Conservation (phyloP, 495 filamentous ascomycete species). For the Penicillium odoratum region DNA sequence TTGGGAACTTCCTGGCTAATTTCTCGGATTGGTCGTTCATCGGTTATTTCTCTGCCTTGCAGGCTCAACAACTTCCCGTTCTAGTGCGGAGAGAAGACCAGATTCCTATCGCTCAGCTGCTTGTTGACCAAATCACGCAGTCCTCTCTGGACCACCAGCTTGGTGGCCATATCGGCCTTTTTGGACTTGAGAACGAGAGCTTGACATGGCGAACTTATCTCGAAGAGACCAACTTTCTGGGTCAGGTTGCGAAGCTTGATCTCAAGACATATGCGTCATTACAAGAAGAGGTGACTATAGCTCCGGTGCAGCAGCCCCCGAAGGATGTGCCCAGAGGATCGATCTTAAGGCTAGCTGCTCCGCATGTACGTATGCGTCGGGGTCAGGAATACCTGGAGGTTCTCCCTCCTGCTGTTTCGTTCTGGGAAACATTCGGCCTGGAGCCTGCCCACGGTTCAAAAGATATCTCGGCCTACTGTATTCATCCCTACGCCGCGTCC, state of each 20-base stretch:
- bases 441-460: constrained; percentile 76
- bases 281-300: constrained; percentile 30
- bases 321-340: constrained; percentile 31
- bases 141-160: constrained; percentile 45
- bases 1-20: constrained; percentile 47
- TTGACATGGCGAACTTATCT: constrained; percentile 27
- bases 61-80: constrained; percentile 33
- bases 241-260: constrained; percentile 37
- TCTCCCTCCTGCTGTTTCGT: constrained; percentile 73
- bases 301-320: constrained; percentile 21
- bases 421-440: constrained; percentile 90
- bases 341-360: constrained; percentile 48
- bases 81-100: constrained; percentile 40
- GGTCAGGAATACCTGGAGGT: constrained; percentile 73
- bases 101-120: constrained; percentile 46
- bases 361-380: constrained; percentile 76
- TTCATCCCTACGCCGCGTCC: constrained; percentile 65
- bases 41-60: constrained; percentile 43
- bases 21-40: constrained; percentile 47
- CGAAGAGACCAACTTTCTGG: constrained; percentile 31
- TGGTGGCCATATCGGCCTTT: constrained; percentile 30
- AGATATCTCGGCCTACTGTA: constrained; percentile 74
- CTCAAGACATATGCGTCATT: constrained; percentile 40
- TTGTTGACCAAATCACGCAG: constrained; percentile 51
- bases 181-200: constrained; percentile 31